Percentiles rank a stretch among this genome's conserved stretches.
phyloP scores from a whole-genome alignment of 768 basidiomycete genomes.

The Thelephora aurantiotincta region DNA sequence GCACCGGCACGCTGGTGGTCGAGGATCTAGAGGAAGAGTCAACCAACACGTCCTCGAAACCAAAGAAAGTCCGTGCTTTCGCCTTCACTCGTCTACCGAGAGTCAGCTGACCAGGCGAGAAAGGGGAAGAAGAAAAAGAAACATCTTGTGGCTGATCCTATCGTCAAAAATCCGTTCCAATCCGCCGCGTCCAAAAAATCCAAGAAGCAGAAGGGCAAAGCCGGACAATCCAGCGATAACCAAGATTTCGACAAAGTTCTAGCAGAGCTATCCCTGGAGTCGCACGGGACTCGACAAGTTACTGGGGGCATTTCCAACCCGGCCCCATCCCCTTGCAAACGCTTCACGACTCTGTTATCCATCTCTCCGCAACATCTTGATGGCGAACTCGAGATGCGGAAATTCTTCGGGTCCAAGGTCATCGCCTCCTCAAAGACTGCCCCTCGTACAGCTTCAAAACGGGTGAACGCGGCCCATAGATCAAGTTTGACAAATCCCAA shows the following conservation, averaged over 20 bases:
- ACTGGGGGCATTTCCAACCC: slow-evolving; percentile 11
- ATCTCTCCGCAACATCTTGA: slow-evolving; percentile 79
- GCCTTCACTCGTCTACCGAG: no score
- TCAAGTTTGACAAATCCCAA: slow-evolving; percentile 72
- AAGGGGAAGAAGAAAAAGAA: slow-evolving; percentile 19
- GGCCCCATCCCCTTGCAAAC: slow-evolving; percentile 16
- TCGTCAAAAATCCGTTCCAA: slow-evolving; percentile 4
- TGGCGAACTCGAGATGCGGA: slow-evolving; percentile 78
- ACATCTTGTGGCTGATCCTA: slow-evolving; percentile 3
- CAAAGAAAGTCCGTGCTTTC: slow-evolving; percentile 16
- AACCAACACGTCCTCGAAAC: slow-evolving; percentile 8
- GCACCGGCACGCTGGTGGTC: slow-evolving; percentile 2
- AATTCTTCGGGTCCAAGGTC: slow-evolving; percentile 89
- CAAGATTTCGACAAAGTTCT: slow-evolving; percentile 81
- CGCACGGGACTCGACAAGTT: slow-evolving; percentile 33
- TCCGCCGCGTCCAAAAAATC: slow-evolving; percentile 12
- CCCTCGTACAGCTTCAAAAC: slow-evolving; percentile 9
- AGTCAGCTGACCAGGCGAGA: background rate
- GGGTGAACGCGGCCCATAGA: slow-evolving; percentile 32
- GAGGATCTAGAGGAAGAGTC: slow-evolving; percentile 7
- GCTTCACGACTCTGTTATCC: slow-evolving; percentile 43
- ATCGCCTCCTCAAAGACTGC: slow-evolving; percentile 41
- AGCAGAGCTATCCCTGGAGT: slow-evolving; percentile 75
- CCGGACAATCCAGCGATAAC: slow-evolving; percentile 36
- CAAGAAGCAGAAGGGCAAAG: slow-evolving; percentile 55